Conservation (phyloP, 2,329 filamentous ascomycete genomes). For the Calonectria naviculata region DNA sequence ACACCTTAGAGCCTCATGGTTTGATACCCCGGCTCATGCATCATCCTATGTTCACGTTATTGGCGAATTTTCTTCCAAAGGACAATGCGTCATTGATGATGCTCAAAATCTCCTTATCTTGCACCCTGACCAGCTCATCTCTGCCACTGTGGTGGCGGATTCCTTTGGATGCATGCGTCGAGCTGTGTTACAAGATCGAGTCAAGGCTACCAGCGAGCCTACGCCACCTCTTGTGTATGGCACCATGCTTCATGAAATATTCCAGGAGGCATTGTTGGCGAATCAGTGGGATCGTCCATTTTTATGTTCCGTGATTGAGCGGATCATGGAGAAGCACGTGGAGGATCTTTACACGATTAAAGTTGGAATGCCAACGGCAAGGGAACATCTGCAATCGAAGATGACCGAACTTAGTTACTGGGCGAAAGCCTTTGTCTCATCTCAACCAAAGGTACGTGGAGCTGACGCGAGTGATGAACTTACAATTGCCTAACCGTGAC, state of each 20-base stretch:
- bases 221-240: slow-evolving; percentile 89
- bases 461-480: background rate
- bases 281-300: slow-evolving; percentile 84
- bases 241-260: slow-evolving; percentile 93
- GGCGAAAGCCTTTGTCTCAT: slow-evolving; percentile 83
- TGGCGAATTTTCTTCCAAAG: slow-evolving; percentile 76
- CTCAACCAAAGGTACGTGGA: slow-evolving; percentile 71
- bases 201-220: slow-evolving; percentile 88
- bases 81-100: slow-evolving; percentile 86
- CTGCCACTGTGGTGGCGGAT: slow-evolving; percentile 95
- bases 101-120: slow-evolving; percentile 86
- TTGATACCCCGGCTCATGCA: slow-evolving; percentile 79
- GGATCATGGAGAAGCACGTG: slow-evolving; percentile 79
- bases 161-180: slow-evolving; percentile 92
- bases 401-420: slow-evolving; percentile 84
- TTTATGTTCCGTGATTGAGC: slow-evolving; percentile 74
- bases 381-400: slow-evolving; percentile 84
- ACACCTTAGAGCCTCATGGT: slow-evolving; percentile 87
- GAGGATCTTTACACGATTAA: slow-evolving; percentile 92
- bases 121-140: slow-evolving; percentile 95
- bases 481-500: slow-evolving; percentile 41
- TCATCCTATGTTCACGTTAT: slow-evolving; percentile 89
- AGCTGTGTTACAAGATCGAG: slow-evolving; percentile 92
- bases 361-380: slow-evolving; percentile 77
- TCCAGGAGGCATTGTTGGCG: slow-evolving; percentile 86